Evolutionary conservation across 441 rosid genomes (phyloP), one percentile per base, ranked within the genome.

Genomic region (Kokia cookei): DNA sequence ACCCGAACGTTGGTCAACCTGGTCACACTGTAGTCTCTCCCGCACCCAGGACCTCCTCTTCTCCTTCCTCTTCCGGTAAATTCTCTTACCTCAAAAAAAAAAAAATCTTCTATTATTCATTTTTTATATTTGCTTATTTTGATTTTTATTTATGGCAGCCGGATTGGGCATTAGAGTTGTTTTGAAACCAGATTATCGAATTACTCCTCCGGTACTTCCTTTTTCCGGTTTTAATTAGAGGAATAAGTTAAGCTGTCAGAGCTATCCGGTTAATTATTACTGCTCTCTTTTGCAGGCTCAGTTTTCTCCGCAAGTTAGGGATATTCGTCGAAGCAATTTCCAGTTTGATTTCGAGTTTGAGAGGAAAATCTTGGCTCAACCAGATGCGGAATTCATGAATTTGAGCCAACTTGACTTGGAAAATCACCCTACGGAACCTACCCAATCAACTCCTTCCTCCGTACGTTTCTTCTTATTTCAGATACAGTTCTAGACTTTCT

Each of bases 291-390:
- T 83, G 77, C 81, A 96, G 99, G 97, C 99, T 75, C 90, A 83
- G 71, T 65, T 91, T 88, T 72, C 82, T 43, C 88, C 90, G 2
- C 87, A 82, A 66, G 72, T 81, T 8, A 88, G 91, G 73, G 98
- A 96, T 60, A 82, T 96, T 84, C 97, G 86, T 1, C 86, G 93
- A 73, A 88, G 98, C 82, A 89, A 82, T 73, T 92, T 93, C 76
- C 94, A 93, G 75, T 91, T 90, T 53, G 93, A 92, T 85, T 93
- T 96, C 54, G 87, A 89, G 9, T 73, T 96, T 43, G 97, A 96
- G 86, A 82, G 80, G 77, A 91, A 85, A 81, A 78, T 92, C 72
- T 74, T 92, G 42, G 91, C 96, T 15, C 97, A 91, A 69, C 89
- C 88, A 5, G 96, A 96, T 82, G 89, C 87, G 79, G 97, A 83